A percentile compares a stretch with the other conserved stretches of the same genome.
These are phyloP conservation scores for Talinum fruticosum DNA, from an alignment of 148 eudicot genomes.

Conservation along the genomic window DNA sequence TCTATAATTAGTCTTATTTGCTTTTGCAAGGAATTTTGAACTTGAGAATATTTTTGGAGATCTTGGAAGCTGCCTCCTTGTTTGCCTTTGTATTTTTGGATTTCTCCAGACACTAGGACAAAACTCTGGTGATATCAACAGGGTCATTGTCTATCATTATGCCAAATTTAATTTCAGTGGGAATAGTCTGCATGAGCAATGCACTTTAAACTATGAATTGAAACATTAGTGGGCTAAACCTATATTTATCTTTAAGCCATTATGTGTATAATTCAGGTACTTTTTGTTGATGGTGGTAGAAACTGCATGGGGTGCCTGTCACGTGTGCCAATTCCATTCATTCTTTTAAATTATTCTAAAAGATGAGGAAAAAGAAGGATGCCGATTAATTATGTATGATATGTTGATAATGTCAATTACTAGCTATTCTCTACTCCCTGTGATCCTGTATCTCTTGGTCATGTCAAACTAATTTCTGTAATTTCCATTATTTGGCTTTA, in stretches of 20 bases:
- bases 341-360: too few species aligned
- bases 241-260: background rate
- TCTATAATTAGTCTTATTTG: background rate
- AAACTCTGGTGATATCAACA: background rate
- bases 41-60: background rate
- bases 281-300: background rate
- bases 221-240: background rate
- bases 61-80: background rate
- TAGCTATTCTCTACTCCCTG: background rate
- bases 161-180: background rate
- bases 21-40: background rate
- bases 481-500: slow-evolving; percentile 23
- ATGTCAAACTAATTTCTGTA: background rate
- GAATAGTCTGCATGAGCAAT: background rate
- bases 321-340: background rate
- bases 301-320: background rate
- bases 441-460: background rate
- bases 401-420: background rate
- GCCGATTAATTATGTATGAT: too few species aligned
- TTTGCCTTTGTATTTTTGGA: background rate
- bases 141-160: background rate
- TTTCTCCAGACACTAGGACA: background rate
- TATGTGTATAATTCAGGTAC: background rate
- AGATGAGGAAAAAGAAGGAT: background rate
- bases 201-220: background rate